phyloP scores from a whole-genome alignment of 192 early-diverging fungal genomes.

The Coemansia aciculifera region DNA sequence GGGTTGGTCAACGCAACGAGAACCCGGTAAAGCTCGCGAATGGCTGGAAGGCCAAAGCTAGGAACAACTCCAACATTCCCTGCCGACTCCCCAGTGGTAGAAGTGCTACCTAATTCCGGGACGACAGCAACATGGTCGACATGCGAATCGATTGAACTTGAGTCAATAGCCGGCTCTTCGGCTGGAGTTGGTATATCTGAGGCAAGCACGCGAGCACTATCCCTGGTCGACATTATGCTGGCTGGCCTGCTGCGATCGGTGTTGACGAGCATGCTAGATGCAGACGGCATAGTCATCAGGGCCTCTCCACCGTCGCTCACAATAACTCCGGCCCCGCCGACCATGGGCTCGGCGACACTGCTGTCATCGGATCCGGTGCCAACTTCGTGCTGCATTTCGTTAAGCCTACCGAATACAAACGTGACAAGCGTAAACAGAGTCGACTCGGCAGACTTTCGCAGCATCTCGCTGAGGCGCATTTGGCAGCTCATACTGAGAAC shows the following conservation, averaged over 20 bases:
- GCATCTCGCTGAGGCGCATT: constrained; percentile 73
- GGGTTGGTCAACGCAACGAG: constrained; percentile 90
- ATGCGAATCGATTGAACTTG: background rate
- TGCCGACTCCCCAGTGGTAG: background rate
- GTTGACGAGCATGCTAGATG: constrained; percentile 41
- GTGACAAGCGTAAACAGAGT: constrained; percentile 51
- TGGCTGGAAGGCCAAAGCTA: constrained; percentile 75
- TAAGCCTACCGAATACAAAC: constrained; percentile 48
- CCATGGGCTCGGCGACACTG: background rate
- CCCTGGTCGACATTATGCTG: constrained; percentile 4
- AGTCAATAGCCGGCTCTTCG: background rate
- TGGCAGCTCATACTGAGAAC: constrained; percentile 97
- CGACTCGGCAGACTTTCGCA: constrained; percentile 51
- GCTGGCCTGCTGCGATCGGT: constrained; percentile 18
- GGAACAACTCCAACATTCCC: background rate
- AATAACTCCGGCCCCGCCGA: background rate
- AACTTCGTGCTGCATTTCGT: constrained; percentile 19
- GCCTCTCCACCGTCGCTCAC: background rate
- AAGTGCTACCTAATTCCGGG: background rate
- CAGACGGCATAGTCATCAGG: constrained; percentile 30
- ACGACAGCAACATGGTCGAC: background rate
- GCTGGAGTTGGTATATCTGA: background rate
- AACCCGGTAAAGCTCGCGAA: constrained; percentile 87
- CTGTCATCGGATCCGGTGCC: background rate
- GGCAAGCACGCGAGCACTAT: background rate